phyloP scores from a whole-genome alignment of 2,329 filamentous ascomycete species.

The Coniochaeta hoffmannii region DNA sequence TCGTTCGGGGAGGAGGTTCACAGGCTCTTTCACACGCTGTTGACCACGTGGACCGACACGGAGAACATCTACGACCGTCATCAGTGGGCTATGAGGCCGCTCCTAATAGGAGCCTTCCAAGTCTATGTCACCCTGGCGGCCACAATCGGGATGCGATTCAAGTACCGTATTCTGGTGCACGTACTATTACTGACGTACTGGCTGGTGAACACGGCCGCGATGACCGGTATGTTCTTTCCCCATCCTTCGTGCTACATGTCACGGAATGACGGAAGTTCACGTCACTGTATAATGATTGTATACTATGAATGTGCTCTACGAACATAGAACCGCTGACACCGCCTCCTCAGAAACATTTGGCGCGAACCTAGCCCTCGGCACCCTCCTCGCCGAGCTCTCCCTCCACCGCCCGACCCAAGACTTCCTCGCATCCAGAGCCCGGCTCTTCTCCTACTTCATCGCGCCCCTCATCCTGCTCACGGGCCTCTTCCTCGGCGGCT shows the following conservation, averaged over 20 bases:
- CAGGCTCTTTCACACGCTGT: constrained; percentile 34
- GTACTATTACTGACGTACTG: constrained; percentile 39
- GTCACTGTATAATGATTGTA: too few relatives aligned
- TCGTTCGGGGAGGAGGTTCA: constrained; percentile 35
- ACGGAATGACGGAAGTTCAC: too few relatives aligned
- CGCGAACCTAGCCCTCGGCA: constrained; percentile 41
- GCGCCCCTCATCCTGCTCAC: constrained; percentile 27
- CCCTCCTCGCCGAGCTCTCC: constrained; percentile 42
- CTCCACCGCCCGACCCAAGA: constrained; percentile 36
- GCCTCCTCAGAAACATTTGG: constrained; percentile 39
- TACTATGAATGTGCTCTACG: too few relatives aligned
- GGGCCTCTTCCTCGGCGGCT: constrained; percentile 40
- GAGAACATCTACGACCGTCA: constrained; percentile 46
- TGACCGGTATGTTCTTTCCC: constrained; percentile 32
- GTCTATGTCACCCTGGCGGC: constrained; percentile 40
- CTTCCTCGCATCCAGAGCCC: constrained; percentile 33
- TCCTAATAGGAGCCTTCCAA: constrained; percentile 41
- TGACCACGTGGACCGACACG: constrained; percentile 40
- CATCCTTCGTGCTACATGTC: constrained; percentile 1
- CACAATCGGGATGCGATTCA: constrained; percentile 38
- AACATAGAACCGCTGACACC: neutral
- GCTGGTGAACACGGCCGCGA: constrained; percentile 33
- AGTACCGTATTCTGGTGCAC: constrained; percentile 36
- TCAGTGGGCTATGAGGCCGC: constrained; percentile 44
- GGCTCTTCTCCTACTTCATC: constrained; percentile 22